These are phyloP conservation scores for Symmetrospora coprosmae DNA, from an alignment of 768 basidiomycete species.

Conservation along the genomic window DNA sequence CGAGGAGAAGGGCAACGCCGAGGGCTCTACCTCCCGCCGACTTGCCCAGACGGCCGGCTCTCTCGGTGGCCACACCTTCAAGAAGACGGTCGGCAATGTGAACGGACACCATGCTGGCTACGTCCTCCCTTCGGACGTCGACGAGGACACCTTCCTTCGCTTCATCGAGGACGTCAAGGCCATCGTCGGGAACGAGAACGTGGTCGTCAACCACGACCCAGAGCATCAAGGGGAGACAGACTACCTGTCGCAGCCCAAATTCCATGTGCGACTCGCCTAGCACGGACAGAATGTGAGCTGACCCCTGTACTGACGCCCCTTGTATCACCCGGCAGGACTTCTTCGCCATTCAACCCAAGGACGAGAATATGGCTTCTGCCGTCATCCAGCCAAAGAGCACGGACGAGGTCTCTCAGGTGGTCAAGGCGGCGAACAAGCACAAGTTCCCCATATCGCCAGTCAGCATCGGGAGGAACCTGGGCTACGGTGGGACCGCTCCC, in stretches of 20 bases:
- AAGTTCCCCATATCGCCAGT: constrained; percentile 25
- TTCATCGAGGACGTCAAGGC: constrained; percentile 9
- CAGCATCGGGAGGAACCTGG: constrained; percentile 26
- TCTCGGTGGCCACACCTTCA: background rate
- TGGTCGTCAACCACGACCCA: constrained; percentile 17
- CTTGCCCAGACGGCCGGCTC: background rate
- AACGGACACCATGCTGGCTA: background rate
- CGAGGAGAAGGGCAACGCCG: background rate
- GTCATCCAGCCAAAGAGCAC: constrained; percentile 7
- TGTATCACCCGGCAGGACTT: constrained; percentile 1
- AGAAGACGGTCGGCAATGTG: background rate
- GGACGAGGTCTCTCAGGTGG: constrained; percentile 20
- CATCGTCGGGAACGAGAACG: background rate
- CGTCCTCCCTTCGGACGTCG: constrained; percentile 8
- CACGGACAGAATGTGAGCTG: background rate
- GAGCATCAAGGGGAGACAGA: background rate
- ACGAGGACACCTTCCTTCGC: background rate
- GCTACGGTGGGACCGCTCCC: constrained; percentile 28
- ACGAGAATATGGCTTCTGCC: constrained; percentile 20
- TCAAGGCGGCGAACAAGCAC: constrained; percentile 26
- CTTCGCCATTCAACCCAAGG: constrained; percentile 16
- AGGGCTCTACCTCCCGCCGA: background rate
- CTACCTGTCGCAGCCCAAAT: background rate
- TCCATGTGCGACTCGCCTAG: constrained; percentile 1
- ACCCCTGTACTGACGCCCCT: background rate